Evolutionary conservation across 345 rosid genomes (phyloP), one percentile per base, ranked within the genome.

Genomic region (Triadica sebifera): DNA sequence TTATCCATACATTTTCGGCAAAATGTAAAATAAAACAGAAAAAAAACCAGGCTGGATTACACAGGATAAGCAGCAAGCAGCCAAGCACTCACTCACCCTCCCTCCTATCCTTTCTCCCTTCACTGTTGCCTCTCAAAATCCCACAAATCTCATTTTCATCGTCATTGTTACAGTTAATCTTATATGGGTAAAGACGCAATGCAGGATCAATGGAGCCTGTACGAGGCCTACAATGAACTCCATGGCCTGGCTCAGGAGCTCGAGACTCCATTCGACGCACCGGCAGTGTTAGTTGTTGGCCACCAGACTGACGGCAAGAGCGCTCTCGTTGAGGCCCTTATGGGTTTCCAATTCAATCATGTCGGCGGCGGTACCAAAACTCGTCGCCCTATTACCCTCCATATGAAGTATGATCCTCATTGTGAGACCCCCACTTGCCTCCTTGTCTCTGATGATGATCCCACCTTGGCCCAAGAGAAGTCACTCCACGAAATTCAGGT

Each of bases 271-370:
- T 91, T 94, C 81, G 96, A 94, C 74, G 96, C 96, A 0, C 98
- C 94, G 12, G 94, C 97, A 37, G 90, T 91, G 53, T 89, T 94
- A 20, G 93, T 94, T 5, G 96, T 91, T 0, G 97, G 97, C 74
- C 93, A 93, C 80, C 98, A 93, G 71, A 93, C 98, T 0, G 97
- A 93, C 57, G 98, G 97, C 3, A 91, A 94, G 81, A 91, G 97
- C 73, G 96, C 98, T 11, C 88, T 94, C 38, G 93, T 91, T 15
- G 98, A 94, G 78, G 98, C 97, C 19, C 94, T 94, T 49, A 94
- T 94, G 97, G 96, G 98, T 34, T 93, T 93, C 84, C 98, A 93
- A 78, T 93, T 93, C 81, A 93, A 93, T 84, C 98, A 93, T 81
- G 98, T 93, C 74, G 98, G 98, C 65, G 97, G 98, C 29, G 98